Evolutionary conservation across 495 filamentous ascomycete species (phyloP).

Genomic region (Parmelia sp.): DNA sequence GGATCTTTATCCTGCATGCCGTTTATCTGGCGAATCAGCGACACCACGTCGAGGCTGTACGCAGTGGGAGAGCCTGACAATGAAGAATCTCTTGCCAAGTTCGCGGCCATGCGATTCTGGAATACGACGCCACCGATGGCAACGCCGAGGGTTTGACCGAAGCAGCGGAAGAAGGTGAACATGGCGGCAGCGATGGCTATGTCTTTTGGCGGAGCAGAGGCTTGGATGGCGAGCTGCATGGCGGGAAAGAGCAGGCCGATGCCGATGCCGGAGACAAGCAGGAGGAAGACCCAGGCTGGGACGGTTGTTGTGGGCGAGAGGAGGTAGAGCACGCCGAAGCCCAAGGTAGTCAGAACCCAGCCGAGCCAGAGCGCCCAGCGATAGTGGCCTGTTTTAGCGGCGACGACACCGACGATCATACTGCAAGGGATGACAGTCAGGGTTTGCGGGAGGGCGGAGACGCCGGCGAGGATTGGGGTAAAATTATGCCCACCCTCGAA

Average conservation of each 20-base stretch:
- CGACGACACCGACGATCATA: conserved; percentile 42
- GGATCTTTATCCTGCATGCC: conserved; percentile 21
- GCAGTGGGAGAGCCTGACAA: conserved; percentile 28
- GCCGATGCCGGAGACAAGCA: conserved; percentile 47
- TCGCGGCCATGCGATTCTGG: conserved; percentile 46
- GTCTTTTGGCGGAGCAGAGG: conserved; percentile 41
- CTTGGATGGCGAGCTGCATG: conserved; percentile 44
- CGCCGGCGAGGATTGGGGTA: conserved; percentile 47
- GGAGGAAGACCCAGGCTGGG: conserved; percentile 43
- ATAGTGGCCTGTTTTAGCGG: conserved; percentile 44
- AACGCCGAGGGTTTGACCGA: conserved; percentile 53
- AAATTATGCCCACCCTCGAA: conserved; percentile 51
- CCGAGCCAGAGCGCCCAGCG: conserved; percentile 49
- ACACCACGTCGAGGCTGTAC: conserved; percentile 34
- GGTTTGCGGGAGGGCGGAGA: conserved; percentile 53
- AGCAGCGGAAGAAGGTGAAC: conserved; percentile 50
- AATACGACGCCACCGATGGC: too few relatives aligned
- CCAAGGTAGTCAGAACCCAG: conserved; percentile 45
- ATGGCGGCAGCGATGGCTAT: conserved; percentile 48
- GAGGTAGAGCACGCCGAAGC: conserved; percentile 40
- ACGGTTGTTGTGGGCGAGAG: conserved; percentile 40
- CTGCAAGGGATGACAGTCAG: conserved; percentile 41
- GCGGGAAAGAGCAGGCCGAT: conserved; percentile 26
- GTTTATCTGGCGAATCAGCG: conserved; percentile 35
- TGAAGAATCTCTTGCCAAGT: conserved; percentile 28